Conservation (phyloP, 176 grass and related monocot species). For the Luzula sylvatica region DNA sequence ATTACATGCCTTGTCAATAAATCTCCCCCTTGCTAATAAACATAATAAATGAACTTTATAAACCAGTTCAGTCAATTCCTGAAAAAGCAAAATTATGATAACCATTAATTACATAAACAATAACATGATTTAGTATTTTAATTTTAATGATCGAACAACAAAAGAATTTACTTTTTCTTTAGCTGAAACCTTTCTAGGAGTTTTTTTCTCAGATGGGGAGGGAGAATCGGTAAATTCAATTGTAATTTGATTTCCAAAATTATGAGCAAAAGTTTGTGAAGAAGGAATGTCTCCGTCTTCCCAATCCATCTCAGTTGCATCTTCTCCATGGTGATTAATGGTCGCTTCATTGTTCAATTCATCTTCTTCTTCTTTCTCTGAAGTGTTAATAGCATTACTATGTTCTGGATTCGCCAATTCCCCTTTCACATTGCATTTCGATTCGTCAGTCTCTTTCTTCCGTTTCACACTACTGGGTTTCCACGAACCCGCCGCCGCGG, state of each 20-base stretch:
- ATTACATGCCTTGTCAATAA: constrained; percentile 72
- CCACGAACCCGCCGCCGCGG: constrained; percentile 12
- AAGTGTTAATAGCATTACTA: constrained; percentile 14
- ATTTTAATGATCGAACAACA: not conserved
- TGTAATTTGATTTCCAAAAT: constrained; percentile 43
- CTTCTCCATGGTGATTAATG: constrained; percentile 8
- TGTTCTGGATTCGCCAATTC: constrained; percentile 12
- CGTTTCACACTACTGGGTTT: constrained; percentile 26
- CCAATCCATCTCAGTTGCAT: constrained; percentile 62
- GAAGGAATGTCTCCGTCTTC: constrained; percentile 63
- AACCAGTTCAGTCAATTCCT: constrained; percentile 83
- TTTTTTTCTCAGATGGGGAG: constrained; percentile 47
- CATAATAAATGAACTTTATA: constrained; percentile 89
- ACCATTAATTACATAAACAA: not conserved
- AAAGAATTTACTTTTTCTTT: constrained; percentile 54
- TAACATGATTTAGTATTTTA: not conserved
- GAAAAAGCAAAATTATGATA: constrained; percentile 17
- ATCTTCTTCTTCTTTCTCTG: constrained; percentile 4
- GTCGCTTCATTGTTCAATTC: too few relatives aligned
- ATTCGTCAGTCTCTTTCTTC: constrained; percentile 12
- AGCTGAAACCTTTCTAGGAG: constrained; percentile 46
- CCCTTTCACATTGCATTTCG: constrained; percentile 20
- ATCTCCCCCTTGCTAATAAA: constrained; percentile 81
- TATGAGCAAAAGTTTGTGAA: constrained; percentile 36
- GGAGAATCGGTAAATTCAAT: constrained; percentile 72